Base-by-base conservation (phyloP, 257 asterid species). In the Solanum pennellii region DNA sequence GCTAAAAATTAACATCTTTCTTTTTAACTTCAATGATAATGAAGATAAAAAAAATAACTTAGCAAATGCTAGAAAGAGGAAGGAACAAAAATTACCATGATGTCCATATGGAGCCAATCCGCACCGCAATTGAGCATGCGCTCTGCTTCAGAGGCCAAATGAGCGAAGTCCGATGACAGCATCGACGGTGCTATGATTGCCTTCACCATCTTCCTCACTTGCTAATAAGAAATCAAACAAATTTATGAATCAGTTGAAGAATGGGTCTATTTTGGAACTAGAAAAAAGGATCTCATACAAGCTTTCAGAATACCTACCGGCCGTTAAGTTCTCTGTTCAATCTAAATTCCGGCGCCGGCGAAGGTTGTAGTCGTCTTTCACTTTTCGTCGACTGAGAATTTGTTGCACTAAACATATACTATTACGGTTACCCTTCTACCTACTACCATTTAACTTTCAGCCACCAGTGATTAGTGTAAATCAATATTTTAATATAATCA, bases 31-130 rank as follows among this genome's bases (percentile, higher is more conserved):
- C 79, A 72, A 72, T 72, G 39, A 65, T 74, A 25, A 18, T 23
- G 42, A 86, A 59, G 25, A 35, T 2, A 16, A 5, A 18, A 18
- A 82, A 2, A 29, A 8, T 7, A 39, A 39, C 41, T 39, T 39
- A 7, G 42, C 42, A 39, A 7, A 25, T 11, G 25, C 60, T 35
- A 41, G 35, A 59, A 73, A 65, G 13, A 11, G 56, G 44, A 74
- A 23, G 12, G 31, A 66, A 52, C 25, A 65, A 72, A 85, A 86
- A n/a, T 35, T 92, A 95, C 99, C 99, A 96, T 96, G 68, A 96
- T 93, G 86, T 96, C 99, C 99, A 96, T 95, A 90, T 96, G 98
- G 83, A 96, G 98, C 99, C 99, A 96, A 92, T 96, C 98, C 25
- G 98, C 99, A 77, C 99, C 98, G 80, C 87, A 96, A 31, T 87